A percentile compares a stretch with the other conserved stretches of the same genome.
Evolutionary conservation across 495 filamentous ascomycete species (phyloP).

Genomic region (Penicillium waksmanii): DNA sequence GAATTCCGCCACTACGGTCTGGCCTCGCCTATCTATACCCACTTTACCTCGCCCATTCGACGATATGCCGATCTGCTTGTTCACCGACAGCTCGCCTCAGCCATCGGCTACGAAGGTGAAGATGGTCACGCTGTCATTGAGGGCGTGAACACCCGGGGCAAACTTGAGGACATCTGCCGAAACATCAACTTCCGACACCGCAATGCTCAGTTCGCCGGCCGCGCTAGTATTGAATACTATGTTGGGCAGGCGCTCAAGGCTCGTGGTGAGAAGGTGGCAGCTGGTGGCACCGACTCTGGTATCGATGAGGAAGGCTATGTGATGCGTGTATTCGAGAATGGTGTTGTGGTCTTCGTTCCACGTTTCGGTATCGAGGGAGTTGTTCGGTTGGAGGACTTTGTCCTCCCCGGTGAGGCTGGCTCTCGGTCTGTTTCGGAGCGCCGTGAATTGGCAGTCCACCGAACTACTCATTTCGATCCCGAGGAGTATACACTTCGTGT

Average conservation of each 20-base stretch:
- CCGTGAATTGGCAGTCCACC: slow-evolving; percentile 46
- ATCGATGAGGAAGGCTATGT: slow-evolving; percentile 89
- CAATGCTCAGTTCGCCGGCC: slow-evolving; percentile 93
- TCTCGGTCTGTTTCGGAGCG: slow-evolving; percentile 40
- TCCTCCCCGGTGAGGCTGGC: slow-evolving; percentile 63
- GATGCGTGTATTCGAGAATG: slow-evolving; percentile 96
- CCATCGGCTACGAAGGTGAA: slow-evolving; percentile 82
- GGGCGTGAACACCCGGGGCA: slow-evolving; percentile 69
- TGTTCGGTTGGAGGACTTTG: slow-evolving; percentile 82
- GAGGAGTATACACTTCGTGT: slow-evolving; percentile 77
- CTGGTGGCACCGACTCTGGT: slow-evolving; percentile 38
- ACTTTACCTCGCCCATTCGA: slow-evolving; percentile 96
- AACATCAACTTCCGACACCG: slow-evolving; percentile 98
- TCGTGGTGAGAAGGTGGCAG: slow-evolving; percentile 59
- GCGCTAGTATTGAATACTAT: slow-evolving; percentile 94
- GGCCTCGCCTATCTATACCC: slow-evolving; percentile 95
- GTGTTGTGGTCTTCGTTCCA: slow-evolving; percentile 93
- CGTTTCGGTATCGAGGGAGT: slow-evolving; percentile 93
- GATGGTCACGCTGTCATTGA: slow-evolving; percentile 64
- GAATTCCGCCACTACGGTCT: slow-evolving; percentile 98
- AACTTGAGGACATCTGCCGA: slow-evolving; percentile 90
- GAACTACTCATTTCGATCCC: slow-evolving; percentile 74
- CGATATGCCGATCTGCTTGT: slow-evolving; percentile 94
- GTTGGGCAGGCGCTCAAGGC: slow-evolving; percentile 94
- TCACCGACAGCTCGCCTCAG: slow-evolving; percentile 91